A percentile compares a stretch with the other conserved stretches of the same genome.
Evolutionary conservation across 1,284 basidiomycete species (phyloP).

Genomic region (Cutaneotrichosporon dermatis): DNA sequence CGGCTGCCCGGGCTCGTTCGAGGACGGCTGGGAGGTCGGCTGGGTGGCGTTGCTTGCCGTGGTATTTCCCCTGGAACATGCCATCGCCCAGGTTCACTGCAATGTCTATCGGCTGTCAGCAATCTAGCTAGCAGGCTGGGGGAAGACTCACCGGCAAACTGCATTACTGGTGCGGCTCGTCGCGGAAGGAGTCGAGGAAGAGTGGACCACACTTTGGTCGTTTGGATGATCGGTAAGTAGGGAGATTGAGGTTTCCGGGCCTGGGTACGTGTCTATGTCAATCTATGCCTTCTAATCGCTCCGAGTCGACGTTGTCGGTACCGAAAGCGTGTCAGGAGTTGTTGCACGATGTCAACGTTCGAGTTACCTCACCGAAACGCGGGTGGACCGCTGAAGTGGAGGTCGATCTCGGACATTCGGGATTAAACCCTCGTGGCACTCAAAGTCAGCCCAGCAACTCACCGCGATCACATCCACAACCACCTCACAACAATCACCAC

Average conservation of each 20-base stretch:
- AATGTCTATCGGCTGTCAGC: conserved; percentile 44
- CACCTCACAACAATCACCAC: background rate
- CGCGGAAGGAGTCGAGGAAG: background rate
- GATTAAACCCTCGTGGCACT: background rate
- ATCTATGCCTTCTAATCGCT: background rate
- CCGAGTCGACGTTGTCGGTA: background rate
- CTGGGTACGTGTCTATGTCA: background rate
- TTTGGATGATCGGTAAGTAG: background rate
- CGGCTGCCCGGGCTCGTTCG: conserved; percentile 59
- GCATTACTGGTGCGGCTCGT: conserved; percentile 3
- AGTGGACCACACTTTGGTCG: background rate
- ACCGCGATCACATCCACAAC: background rate
- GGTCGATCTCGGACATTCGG: conserved; percentile 3
- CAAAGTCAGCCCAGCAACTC: background rate
- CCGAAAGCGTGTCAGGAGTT: background rate
- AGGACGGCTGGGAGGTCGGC: conserved; percentile 67
- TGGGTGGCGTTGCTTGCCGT: conserved; percentile 51
- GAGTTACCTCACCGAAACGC: background rate
- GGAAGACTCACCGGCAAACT: conserved; percentile 12
- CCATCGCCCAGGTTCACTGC: conserved; percentile 54
- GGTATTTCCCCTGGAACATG: conserved; percentile 52
- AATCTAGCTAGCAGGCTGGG: too few relatives aligned
- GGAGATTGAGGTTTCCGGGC: background rate
- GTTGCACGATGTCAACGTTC: background rate
- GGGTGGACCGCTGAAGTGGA: conserved; percentile 9